These are phyloP conservation scores for Arthroderma sp. DNA, from an alignment of 2,329 filamentous ascomycete species.

Conservation along the genomic window DNA sequence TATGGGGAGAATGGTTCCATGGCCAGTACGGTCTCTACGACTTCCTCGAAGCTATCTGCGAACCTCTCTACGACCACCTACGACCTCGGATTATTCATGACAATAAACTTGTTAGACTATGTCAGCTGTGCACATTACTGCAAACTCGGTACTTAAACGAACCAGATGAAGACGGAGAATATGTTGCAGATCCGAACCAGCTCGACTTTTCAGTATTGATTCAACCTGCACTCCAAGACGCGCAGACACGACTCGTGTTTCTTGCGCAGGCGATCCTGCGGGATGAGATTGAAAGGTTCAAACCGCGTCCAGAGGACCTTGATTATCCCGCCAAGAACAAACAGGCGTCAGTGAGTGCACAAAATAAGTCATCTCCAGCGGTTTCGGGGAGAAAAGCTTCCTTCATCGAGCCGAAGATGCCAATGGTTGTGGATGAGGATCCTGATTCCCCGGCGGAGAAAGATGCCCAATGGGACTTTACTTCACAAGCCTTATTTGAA, in stretches of 20 bases:
- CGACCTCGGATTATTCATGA: conserved; percentile 55
- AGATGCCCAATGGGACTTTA: conserved; percentile 42
- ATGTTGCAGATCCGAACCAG: conserved; percentile 36
- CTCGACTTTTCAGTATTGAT: conserved; percentile 53
- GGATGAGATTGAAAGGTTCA: conserved; percentile 55
- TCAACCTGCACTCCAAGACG: conserved; percentile 54
- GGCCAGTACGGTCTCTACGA: conserved; percentile 52
- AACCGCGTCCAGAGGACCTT: conserved; percentile 52
- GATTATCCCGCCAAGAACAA: conserved; percentile 48
- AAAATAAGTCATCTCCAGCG: conserved; percentile 31
- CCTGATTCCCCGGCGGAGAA: conserved; percentile 32
- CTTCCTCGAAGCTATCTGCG: conserved; percentile 54
- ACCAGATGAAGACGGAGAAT: conserved; percentile 43
- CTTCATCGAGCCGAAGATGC: conserved; percentile 35
- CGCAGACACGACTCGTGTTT: conserved; percentile 55
- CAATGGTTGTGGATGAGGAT: conserved; percentile 43
- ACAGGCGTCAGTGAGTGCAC: conserved; percentile 31
- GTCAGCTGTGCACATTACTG: conserved; percentile 53
- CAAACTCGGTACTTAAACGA: conserved; percentile 55
- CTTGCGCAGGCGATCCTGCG: conserved; percentile 50
- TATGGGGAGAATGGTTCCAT: conserved; percentile 57
- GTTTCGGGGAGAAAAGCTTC: conserved; percentile 44
- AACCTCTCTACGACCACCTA: conserved; percentile 55
- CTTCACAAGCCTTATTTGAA: conserved; percentile 45
- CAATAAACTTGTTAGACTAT: conserved; percentile 53